These are phyloP conservation scores for Priceomyces castillae DNA, from an alignment of 805 yeast species.

Conservation along the genomic window DNA sequence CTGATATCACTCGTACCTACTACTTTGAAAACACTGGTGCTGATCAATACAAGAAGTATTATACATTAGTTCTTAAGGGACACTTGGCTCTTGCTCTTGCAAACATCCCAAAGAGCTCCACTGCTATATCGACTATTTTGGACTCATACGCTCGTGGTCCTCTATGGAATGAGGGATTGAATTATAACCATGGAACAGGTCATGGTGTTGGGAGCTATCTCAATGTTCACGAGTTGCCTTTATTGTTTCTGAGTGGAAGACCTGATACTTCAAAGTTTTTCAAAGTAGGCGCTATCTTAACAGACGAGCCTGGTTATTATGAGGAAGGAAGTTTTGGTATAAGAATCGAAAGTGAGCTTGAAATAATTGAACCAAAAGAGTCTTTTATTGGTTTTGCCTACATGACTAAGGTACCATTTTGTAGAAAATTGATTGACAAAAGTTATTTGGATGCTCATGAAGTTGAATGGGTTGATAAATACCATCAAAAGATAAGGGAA, in stretches of 20 bases:
- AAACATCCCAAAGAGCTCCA: slow-evolving; percentile 64
- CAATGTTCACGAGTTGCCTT: slow-evolving; percentile 93
- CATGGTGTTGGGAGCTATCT: slow-evolving; percentile 95
- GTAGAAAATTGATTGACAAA: slow-evolving; percentile 33
- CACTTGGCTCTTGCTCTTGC: slow-evolving; percentile 82
- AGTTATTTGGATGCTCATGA: slow-evolving; percentile 29
- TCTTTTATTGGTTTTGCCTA: slow-evolving; percentile 38
- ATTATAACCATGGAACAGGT: slow-evolving; percentile 93
- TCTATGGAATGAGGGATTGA: slow-evolving; percentile 78
- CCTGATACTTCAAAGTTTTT: slow-evolving; percentile 47
- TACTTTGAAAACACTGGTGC: slow-evolving; percentile 47
- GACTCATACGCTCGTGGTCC: slow-evolving; percentile 83
- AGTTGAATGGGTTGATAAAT: slow-evolving; percentile 39
- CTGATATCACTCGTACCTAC: slow-evolving; percentile 89
- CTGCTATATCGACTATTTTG: slow-evolving; percentile 69
- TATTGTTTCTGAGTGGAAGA: slow-evolving; percentile 67
- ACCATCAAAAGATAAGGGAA: slow-evolving; percentile 29
- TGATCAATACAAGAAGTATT: slow-evolving; percentile 65
- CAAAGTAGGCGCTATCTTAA: slow-evolving; percentile 64
- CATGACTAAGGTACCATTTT: slow-evolving; percentile 42
- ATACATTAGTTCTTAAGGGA: slow-evolving; percentile 87
- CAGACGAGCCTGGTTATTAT: slow-evolving; percentile 95
- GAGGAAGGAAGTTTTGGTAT: slow-evolving; percentile 88
- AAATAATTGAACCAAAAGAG: slow-evolving; percentile 46
- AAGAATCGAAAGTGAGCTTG: slow-evolving; percentile 81